A percentile compares a stretch with the other conserved stretches of the same genome.
phyloP scores from a whole-genome alignment of 176 grass and related monocot genomes.

The Triticum aestivum region DNA sequence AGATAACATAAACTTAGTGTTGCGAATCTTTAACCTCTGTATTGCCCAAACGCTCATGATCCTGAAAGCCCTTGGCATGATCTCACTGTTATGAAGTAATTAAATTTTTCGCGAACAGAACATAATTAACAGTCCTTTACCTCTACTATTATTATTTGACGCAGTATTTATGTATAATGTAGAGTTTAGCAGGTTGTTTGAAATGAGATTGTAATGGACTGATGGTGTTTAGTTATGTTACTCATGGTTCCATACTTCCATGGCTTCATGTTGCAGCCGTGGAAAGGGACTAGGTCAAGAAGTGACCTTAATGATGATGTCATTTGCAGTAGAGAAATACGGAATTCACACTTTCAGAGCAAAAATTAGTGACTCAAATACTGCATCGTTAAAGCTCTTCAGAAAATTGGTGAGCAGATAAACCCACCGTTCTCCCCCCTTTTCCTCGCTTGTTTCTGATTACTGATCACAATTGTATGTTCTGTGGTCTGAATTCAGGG shows the following conservation, averaged over 20 bases:
- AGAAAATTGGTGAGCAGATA: constrained; percentile 60
- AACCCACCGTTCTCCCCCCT: not conserved
- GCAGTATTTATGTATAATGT: not conserved
- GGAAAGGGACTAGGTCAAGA: constrained; percentile 83
- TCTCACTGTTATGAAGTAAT: constrained; percentile 7
- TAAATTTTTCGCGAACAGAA: not conserved
- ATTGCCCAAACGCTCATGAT: constrained; percentile 2
- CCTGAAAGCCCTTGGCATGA: not conserved
- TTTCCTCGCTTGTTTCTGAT: not conserved
- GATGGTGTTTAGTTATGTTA: not conserved
- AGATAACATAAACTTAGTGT: not conserved
- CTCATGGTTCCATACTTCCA: not conserved
- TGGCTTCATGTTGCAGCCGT: constrained; percentile 36
- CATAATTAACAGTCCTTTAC: not conserved
- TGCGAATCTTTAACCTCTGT: not conserved
- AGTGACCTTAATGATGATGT: constrained; percentile 74
- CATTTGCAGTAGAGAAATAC: constrained; percentile 72
- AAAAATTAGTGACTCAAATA: constrained; percentile 91
- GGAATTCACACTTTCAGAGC: constrained; percentile 69
- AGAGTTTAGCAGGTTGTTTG: not conserved
- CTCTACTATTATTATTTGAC: not conserved
- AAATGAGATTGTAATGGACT: not conserved
- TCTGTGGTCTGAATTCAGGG: constrained; percentile 45
- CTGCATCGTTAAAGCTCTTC: constrained; percentile 74
- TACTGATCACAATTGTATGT: constrained; percentile 23